These are phyloP conservation scores for Protomyces gravidus DNA, from an alignment of 1,139 yeast genomes.

Conservation along the genomic window DNA sequence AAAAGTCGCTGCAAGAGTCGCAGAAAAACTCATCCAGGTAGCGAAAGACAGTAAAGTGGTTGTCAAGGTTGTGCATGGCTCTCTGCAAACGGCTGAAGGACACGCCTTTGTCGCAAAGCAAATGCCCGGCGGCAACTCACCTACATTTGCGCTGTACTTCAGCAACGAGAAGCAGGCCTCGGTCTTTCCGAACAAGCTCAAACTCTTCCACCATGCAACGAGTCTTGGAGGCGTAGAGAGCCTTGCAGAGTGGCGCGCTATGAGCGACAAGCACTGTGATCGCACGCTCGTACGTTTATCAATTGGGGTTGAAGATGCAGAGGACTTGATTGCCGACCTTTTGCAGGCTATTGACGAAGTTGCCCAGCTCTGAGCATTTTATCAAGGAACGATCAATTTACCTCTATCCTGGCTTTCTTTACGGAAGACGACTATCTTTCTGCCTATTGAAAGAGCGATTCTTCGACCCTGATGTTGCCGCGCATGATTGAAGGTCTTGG, in stretches of 20 bases:
- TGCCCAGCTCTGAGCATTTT: too few species aligned
- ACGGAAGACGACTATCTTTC: too few species aligned
- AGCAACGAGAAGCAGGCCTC: conserved; percentile 55
- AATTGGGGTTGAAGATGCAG: conserved; percentile 82
- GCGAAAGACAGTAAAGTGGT: neutral
- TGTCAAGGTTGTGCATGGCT: conserved; percentile 4
- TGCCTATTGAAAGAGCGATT: too few species aligned
- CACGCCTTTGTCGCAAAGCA: conserved; percentile 63
- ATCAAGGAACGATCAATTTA: too few species aligned
- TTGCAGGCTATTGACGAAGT: conserved; percentile 47
- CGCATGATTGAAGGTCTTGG: too few species aligned
- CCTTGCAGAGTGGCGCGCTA: conserved; percentile 66
- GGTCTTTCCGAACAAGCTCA: conserved; percentile 59
- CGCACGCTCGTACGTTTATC: conserved; percentile 79
- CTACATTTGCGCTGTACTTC: conserved; percentile 68
- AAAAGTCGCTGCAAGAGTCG: conserved; percentile 46
- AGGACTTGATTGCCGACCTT: conserved; percentile 74
- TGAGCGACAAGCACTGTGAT: conserved; percentile 93
- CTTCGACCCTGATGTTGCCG: too few species aligned
- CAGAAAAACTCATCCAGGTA: conserved; percentile 43
- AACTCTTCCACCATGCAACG: conserved; percentile 78
- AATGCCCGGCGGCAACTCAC: conserved; percentile 57
- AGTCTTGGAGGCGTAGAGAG: conserved; percentile 89
- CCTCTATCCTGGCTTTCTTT: too few species aligned
- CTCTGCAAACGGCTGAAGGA: neutral